Percentiles rank a stretch among this genome's conserved stretches.
These are phyloP conservation scores for Colletotrichum sublineola DNA, from an alignment of 2,329 filamentous ascomycete genomes.

Conservation along the genomic window DNA sequence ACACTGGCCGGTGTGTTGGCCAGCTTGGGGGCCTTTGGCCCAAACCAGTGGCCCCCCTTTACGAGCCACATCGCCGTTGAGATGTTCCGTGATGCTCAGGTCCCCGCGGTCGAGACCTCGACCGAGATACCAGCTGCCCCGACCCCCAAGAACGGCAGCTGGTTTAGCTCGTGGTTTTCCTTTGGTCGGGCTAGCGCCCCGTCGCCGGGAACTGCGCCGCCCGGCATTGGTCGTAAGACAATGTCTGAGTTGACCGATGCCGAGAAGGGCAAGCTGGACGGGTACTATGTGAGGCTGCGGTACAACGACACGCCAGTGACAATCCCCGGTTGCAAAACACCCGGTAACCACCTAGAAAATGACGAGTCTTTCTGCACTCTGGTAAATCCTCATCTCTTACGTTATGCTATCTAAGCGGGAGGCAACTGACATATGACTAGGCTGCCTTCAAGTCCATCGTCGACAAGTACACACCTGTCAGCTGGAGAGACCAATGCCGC, in stretches of 20 bases:
- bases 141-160: conserved; percentile 45
- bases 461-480: conserved; percentile 86
- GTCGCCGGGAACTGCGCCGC: conserved; percentile 50
- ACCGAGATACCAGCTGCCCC: conserved; percentile 40
- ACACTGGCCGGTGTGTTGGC: conserved; percentile 85
- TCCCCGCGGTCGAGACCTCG: conserved; percentile 40
- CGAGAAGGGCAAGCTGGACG: conserved; percentile 70
- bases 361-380: conserved; percentile 93
- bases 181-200: conserved; percentile 39
- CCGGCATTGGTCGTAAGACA: conserved; percentile 72
- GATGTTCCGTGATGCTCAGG: conserved; percentile 75
- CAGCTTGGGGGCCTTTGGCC: conserved; percentile 83
- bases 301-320: conserved; percentile 90
- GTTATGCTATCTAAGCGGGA: neutral
- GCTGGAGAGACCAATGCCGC: conserved; percentile 77
- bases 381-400: conserved; percentile 59
- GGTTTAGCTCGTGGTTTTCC: conserved; percentile 52
- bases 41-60: conserved; percentile 87
- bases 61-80: conserved; percentile 94
- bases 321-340: conserved; percentile 82
- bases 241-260: conserved; percentile 66
- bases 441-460: conserved; percentile 93
- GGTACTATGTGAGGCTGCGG: conserved; percentile 88
- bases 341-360: conserved; percentile 86
- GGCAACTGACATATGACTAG: conserved; percentile 54